Base-by-base conservation (phyloP, 805 yeast species). In the Metschnikowia hibisci region DNA sequence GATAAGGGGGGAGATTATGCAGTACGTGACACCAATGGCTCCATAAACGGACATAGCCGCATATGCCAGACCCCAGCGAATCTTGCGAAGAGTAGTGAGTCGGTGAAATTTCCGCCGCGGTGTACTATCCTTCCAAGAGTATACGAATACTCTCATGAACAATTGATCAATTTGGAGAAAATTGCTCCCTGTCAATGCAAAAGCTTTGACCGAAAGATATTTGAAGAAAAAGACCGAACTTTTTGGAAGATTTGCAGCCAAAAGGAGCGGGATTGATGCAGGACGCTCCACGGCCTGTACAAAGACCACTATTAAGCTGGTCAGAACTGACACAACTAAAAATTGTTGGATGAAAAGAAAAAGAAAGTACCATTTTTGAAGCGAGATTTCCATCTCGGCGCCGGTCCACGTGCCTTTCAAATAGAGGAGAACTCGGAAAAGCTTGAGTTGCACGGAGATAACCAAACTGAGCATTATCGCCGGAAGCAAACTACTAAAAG, bases 141-240 rank as follows among this genome's bases (percentile, higher is more conserved):
- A 50, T 58, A 63, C 4, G 7, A 74, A 57, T 27, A 57, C 51
- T 28, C 67, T 66, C 18, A 66, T 57, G 4, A 78, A 46, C 32
- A 89, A 67, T 14, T 72, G 75, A 42, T 72, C 76, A 13, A 79
- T 64, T 54, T 85, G 82, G 30, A 89, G 56, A 32, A 90, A 69
- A 46, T 80, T 80, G 44, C 78, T 80, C 0, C 96, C 96, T 48
- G 84, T 78, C 42, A 84, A 79, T 1, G 90, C 77, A 43, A 89
- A 65, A 0, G 95, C 91, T 61, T 85, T 82, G 27, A 89, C 69
- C 0, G 87, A 64, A 30, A 88, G 67, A 55, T 83, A 87, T 3
- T 90, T 84, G 60, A 82, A 82, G 64, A 89, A 90, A 57, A 90
- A 89, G 34, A 82, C 86, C 1, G 96, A 83, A 18, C 95, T 85